Evolutionary conservation across 106 monocot genomes (phyloP).

Genomic region (Dendrobium nobile): DNA sequence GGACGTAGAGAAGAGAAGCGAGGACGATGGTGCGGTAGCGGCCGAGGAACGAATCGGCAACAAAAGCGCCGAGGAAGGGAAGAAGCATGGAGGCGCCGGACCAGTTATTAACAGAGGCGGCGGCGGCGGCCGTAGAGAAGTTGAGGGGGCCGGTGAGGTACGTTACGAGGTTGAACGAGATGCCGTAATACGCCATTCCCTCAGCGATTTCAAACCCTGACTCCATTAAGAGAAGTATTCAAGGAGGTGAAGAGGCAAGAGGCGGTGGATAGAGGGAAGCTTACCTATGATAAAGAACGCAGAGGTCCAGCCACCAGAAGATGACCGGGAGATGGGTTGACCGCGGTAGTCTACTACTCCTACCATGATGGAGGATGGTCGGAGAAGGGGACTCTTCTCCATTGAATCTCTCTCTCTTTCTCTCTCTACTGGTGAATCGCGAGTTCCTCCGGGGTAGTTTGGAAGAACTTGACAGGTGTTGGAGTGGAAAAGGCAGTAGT

Average conservation of each 20-base stretch:
- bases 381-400: not conserved
- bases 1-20: conserved; percentile 38
- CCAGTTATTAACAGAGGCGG: conserved; percentile 40
- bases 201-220: conserved; percentile 48
- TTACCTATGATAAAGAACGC: conserved; percentile 42
- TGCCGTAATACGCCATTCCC: conserved; percentile 44
- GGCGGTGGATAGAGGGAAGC: not conserved
- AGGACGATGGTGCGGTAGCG: conserved; percentile 33
- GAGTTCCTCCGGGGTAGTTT: too few species aligned
- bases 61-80: conserved; percentile 42
- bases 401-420: too few species aligned
- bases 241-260: too few species aligned
- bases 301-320: conserved; percentile 33
- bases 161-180: conserved; percentile 41
- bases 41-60: conserved; percentile 49
- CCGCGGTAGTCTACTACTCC: conserved; percentile 25
- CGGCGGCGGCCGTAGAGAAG: conserved; percentile 37
- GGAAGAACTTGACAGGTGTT: too few species aligned
- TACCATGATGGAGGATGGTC: not conserved
- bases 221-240: not conserved
- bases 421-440: too few species aligned
- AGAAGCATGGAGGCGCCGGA: conserved; percentile 28
- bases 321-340: conserved; percentile 13
- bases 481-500: too few species aligned
- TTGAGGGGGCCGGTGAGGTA: conserved; percentile 51